phyloP scores from a whole-genome alignment of 2,329 filamentous ascomycete species.

The Phoma sp. region DNA sequence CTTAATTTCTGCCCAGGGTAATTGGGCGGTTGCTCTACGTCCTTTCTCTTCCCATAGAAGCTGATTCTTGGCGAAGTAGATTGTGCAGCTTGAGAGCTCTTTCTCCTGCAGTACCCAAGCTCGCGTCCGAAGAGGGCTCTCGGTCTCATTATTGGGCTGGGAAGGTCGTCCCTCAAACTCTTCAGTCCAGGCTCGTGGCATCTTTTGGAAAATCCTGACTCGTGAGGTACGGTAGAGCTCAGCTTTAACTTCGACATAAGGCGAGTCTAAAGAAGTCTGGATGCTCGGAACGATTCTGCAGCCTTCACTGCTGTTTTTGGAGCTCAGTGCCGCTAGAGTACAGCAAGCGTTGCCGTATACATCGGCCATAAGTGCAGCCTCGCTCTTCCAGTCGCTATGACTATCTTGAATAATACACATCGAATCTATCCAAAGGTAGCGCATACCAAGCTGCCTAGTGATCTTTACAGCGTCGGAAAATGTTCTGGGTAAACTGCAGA shows the following conservation, averaged over 20 bases:
- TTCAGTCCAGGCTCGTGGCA: neutral
- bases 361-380: conserved; percentile 8
- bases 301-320: neutral
- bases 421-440: conserved; percentile 20
- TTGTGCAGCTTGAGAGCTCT: neutral
- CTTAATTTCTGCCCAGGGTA: neutral
- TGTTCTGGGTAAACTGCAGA: neutral
- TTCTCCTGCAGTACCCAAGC: conserved; percentile 8
- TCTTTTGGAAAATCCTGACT: neutral
- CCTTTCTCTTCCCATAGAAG: neutral
- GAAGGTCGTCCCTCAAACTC: neutral
- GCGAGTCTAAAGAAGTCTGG: neutral
- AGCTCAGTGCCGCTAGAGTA: conserved; percentile 5
- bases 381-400: neutral
- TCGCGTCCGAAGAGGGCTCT: neutral
- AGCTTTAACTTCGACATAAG: no score
- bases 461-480: conserved; percentile 11
- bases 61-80: neutral
- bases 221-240: neutral
- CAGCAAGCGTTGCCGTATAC: conserved; percentile 6
- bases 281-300: neutral
- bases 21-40: neutral
- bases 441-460: neutral
- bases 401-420: conserved; percentile 17
- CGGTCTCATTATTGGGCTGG: no score